Conservation (phyloP, 352 stramenopile species). For the Pythium guiyangense region DNA sequence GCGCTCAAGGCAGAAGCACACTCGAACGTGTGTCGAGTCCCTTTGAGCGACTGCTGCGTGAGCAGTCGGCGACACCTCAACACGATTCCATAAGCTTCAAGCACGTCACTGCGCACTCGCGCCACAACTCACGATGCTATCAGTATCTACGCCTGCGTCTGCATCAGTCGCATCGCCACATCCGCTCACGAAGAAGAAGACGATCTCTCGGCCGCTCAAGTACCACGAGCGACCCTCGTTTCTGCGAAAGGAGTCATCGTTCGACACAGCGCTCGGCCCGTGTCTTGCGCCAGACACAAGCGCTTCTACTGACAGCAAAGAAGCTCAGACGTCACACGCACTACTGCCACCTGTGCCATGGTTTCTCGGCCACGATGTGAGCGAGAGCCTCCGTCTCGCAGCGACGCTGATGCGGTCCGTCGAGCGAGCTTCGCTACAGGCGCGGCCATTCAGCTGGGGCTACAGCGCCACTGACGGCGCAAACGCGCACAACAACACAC, state of each 20-base stretch:
- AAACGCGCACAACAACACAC: slow-evolving; percentile 31
- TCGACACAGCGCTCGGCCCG: background rate
- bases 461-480: slow-evolving; percentile 18
- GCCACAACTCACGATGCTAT: no score
- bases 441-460: slow-evolving; percentile 41
- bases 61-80: no score
- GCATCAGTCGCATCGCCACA: background rate
- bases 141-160: no score
- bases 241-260: slow-evolving; percentile 28
- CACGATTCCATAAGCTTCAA: no score
- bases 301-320: background rate
- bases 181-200: slow-evolving; percentile 23
- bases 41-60: no score
- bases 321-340: background rate
- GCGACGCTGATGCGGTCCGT: slow-evolving; percentile 11
- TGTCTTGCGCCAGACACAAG: background rate
- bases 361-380: slow-evolving; percentile 18
- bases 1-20: no score
- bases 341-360: slow-evolving; percentile 5
- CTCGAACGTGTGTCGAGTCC: no score
- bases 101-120: no score
- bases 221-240: slow-evolving; percentile 45
- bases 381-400: no score
- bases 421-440: slow-evolving; percentile 18
- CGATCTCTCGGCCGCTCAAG: slow-evolving; percentile 26